Evolutionary conservation across 371 early-diverging fungal species (phyloP).

Genomic region (Circinella minor): DNA sequence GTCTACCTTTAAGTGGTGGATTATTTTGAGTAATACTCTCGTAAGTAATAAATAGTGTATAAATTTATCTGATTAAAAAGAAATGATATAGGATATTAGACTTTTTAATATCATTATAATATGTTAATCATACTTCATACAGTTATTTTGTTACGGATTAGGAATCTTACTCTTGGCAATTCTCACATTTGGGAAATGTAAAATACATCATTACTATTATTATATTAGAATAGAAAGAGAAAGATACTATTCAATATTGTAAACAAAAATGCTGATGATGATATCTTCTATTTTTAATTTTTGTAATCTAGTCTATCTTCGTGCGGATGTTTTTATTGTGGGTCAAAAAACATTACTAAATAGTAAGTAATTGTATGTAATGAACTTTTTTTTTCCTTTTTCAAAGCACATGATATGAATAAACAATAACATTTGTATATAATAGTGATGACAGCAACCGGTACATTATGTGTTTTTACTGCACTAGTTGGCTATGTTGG

Average conservation of each 20-base stretch:
- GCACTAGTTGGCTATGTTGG: slow-evolving; percentile 59
- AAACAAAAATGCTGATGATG: not conserved
- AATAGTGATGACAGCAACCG: slow-evolving; percentile 54
- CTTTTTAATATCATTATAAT: too few relatives aligned
- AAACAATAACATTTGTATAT: not conserved
- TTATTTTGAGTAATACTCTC: slow-evolving; percentile 56
- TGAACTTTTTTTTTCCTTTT: not conserved
- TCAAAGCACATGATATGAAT: not conserved
- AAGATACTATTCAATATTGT: too few relatives aligned
- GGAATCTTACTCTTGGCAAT: slow-evolving; percentile 36
- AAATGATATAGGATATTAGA: not conserved
- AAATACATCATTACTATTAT: not conserved
- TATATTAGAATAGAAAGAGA: too few relatives aligned
- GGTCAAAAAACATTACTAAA: slow-evolving; percentile 47
- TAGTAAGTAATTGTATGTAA: slow-evolving; percentile 31
- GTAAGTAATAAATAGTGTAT: slow-evolving; percentile 31
- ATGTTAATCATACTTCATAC: not conserved
- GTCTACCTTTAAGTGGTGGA: slow-evolving; percentile 58
- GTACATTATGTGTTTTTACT: slow-evolving; percentile 49
- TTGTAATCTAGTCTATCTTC: slow-evolving; percentile 39
- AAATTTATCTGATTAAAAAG: not conserved
- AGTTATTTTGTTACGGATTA: slow-evolving; percentile 58
- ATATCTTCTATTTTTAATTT: not conserved
- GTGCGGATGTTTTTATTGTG: slow-evolving; percentile 51
- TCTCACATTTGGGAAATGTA: slow-evolving; percentile 54